Percentiles rank a stretch among this genome's conserved stretches.
phyloP scores from a whole-genome alignment of 495 filamentous ascomycete genomes.

The Halenospora varia region DNA sequence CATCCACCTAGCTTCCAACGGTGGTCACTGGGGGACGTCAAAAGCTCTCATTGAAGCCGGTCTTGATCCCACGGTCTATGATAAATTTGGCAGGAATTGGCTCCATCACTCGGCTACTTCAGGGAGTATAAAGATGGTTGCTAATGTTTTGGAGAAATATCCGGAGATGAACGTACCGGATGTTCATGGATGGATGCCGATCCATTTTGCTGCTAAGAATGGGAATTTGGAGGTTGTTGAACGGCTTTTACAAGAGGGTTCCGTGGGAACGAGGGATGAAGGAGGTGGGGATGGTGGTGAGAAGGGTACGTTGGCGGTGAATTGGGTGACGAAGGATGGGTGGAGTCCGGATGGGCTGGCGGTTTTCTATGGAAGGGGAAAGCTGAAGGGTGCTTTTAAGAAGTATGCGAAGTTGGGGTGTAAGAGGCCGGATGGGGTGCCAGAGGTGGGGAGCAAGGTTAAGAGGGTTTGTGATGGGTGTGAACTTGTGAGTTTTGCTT shows the following conservation, averaged over 20 bases:
- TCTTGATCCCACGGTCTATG: not conserved
- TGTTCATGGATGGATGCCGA: not conserved
- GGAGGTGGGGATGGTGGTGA: too few species aligned
- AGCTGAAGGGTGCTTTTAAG: not conserved
- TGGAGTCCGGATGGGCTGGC: not conserved
- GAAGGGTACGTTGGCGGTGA: not conserved
- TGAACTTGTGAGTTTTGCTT: not conserved
- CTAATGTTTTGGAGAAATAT: not conserved
- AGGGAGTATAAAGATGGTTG: not conserved
- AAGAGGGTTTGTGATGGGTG: not conserved
- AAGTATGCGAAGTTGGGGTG: not conserved
- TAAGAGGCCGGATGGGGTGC: not conserved
- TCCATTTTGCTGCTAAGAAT: not conserved
- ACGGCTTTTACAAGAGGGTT: not conserved
- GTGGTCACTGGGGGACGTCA: not conserved
- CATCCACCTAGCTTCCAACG: not conserved
- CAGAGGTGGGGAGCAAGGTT: not conserved
- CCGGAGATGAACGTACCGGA: not conserved
- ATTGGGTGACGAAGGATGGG: not conserved
- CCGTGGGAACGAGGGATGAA: too few species aligned
- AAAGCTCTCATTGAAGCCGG: not conserved
- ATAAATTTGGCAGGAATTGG: not conserved
- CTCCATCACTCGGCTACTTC: not conserved
- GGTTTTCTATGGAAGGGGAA: not conserved
- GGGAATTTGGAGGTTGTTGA: not conserved